phyloP scores from a whole-genome alignment of 2,329 filamentous ascomycete species.

The Aspergillus luchuensis region DNA sequence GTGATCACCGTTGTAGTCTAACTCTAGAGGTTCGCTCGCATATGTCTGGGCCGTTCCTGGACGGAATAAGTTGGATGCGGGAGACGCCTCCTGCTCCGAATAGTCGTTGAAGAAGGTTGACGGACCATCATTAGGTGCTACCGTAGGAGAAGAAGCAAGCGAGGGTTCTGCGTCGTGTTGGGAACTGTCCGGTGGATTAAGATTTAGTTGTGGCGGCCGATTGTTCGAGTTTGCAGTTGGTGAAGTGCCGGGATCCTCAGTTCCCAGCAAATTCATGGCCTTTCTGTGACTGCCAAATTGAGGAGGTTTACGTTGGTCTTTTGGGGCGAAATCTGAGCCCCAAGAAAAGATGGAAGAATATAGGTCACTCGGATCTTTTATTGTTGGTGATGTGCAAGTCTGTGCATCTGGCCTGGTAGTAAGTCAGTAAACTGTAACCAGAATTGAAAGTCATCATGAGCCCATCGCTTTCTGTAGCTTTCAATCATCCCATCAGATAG shows the following conservation, averaged over 20 bases:
- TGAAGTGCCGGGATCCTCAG: conserved; percentile 29
- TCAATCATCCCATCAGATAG: neutral
- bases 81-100: conserved; percentile 49
- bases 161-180: conserved; percentile 33
- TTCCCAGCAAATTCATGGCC: conserved; percentile 34
- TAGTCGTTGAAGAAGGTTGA: conserved; percentile 43
- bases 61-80: conserved; percentile 71
- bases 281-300: conserved; percentile 40
- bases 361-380: conserved; percentile 29
- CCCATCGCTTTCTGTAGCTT: neutral
- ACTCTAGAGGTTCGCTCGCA: conserved; percentile 63
- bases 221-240: conserved; percentile 25
- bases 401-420: conserved; percentile 27
- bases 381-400: conserved; percentile 21
- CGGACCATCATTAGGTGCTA: conserved; percentile 29
- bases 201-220: conserved; percentile 26
- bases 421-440: conserved; percentile 15
- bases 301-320: conserved; percentile 38
- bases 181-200: conserved; percentile 23
- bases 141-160: conserved; percentile 32
- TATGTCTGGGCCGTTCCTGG: conserved; percentile 56
- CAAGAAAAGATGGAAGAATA: conserved; percentile 38
- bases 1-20: conserved; percentile 67
- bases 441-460: neutral
- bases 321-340: conserved; percentile 41